phyloP scores from a whole-genome alignment of 768 basidiomycete species.

The Mycena rosella region DNA sequence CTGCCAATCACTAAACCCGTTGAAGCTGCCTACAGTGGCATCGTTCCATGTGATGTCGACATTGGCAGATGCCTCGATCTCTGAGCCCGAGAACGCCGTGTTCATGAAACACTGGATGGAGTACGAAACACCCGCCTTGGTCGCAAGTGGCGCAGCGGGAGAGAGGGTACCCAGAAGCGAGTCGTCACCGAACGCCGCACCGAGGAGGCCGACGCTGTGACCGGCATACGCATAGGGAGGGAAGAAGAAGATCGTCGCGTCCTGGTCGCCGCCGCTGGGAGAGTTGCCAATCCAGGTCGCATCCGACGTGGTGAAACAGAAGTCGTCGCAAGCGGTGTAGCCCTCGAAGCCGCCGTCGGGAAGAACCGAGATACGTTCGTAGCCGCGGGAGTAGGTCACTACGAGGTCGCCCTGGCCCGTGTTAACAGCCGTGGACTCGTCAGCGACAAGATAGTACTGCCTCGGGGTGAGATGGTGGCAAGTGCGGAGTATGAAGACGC shows the following conservation, averaged over 20 bases:
- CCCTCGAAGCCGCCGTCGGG: constrained; percentile 60
- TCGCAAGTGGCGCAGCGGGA: constrained; percentile 47
- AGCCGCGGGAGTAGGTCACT: constrained; percentile 62
- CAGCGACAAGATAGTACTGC: constrained; percentile 59
- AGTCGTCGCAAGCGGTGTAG: constrained; percentile 51
- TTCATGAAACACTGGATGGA: constrained; percentile 58
- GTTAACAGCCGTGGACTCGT: constrained; percentile 60
- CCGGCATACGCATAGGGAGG: constrained; percentile 55
- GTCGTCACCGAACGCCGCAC: constrained; percentile 55
- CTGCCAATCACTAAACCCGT: constrained; percentile 53
- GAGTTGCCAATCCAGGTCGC: constrained; percentile 56
- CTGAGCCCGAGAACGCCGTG: constrained; percentile 52
- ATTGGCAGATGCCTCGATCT: constrained; percentile 49
- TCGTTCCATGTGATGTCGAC: constrained; percentile 62
- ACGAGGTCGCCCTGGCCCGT: constrained; percentile 58
- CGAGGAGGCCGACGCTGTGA: constrained; percentile 54
- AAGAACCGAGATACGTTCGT: constrained; percentile 53
- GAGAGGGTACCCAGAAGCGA: constrained; percentile 54
- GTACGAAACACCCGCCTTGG: constrained; percentile 41
- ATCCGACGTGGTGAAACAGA: constrained; percentile 55
- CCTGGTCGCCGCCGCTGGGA: constrained; percentile 51
- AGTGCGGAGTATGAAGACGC: constrained; percentile 18
- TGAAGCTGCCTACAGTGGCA: constrained; percentile 46
- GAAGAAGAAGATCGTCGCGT: constrained; percentile 61
- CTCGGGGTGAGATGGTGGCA: background rate